Conservation (phyloP, 108 stramenopile genomes). For the Conticribra weissflogii region DNA sequence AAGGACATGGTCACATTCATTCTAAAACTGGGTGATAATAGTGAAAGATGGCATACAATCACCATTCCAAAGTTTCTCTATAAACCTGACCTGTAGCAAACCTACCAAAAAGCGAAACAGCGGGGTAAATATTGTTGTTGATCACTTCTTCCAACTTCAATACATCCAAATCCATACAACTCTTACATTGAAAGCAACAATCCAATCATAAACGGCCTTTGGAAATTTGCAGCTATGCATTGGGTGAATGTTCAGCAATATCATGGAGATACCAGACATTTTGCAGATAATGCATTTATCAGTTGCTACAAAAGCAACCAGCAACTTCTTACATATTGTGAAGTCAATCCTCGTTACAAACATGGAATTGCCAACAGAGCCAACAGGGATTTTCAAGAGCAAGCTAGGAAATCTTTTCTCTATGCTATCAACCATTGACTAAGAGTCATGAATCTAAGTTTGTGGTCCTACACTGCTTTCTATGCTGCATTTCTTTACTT, state of each 20-base stretch:
- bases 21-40: conserved; percentile 30
- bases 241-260: conserved; percentile 18
- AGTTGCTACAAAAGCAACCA: background rate
- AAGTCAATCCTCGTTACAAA: background rate
- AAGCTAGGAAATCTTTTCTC: background rate
- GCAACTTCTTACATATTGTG: conserved; percentile 9
- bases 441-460: background rate
- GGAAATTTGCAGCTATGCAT: conserved; percentile 2
- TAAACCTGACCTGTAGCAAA: conserved; percentile 9
- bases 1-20: no score
- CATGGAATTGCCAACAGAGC: background rate
- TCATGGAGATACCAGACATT: conserved; percentile 38
- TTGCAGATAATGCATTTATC: conserved; percentile 33
- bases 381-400: background rate
- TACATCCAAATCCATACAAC: no score
- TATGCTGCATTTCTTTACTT: background rate
- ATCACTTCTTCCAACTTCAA: no score
- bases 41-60: no score
- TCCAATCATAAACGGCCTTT: no score
- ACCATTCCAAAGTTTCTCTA: no score
- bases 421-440: background rate
- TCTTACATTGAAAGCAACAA: no score
- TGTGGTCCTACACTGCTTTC: background rate
- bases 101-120: conserved; percentile 21
- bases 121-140: conserved; percentile 42